Base-by-base conservation (phyloP, 2,329 filamentous ascomycete species). In the Alternaria sp. region DNA sequence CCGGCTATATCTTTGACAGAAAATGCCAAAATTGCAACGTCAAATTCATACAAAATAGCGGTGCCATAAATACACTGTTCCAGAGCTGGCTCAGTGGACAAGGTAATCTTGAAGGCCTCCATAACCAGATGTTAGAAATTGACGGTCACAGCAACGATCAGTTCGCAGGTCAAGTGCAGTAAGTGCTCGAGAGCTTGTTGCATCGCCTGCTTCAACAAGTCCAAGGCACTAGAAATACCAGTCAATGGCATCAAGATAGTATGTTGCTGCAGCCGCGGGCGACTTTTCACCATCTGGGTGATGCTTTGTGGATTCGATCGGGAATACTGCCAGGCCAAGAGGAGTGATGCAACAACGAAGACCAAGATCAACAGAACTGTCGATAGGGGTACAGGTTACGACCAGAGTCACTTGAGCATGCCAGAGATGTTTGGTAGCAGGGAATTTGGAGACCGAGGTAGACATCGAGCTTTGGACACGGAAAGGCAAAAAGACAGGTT, bases 241-340 rank as follows among this genome's bases (percentile, higher is more conserved):
- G 34, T n/a, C 16, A 38, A 38, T 38, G 16, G 34, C 16, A 54
- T 12, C 43, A 57, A 52, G 22, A 40, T 70, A 9, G 51, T 44
- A 20, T 77, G 72, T 74, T 78, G 76, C 62, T 79, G 78, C 54
- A 71, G 73, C 30, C 52, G 65, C 3, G 74, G 73, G 20, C 65
- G 72, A 5, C 28, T 77, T 8, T 73, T 74, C 58, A 52, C 71
- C 25, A 71, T 78, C 28, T 81, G 75, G 75, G 63, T 70, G 3
- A 45, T 78, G 12, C 67, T 81, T 3, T 76, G 72, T 50, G 72
- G 72, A 12, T 75, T 73, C 49, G 78, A 81, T 54, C 57, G 67
- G 12, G 36, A 66, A 32, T 69, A 69, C 52, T 63, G 69, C 28
- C 36, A n/a, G 11, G 34, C 55, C 45, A 64, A 62, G 45, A 59